These are phyloP conservation scores for Solanum habrochaites DNA, from an alignment of 257 asterid species.

Conservation along the genomic window DNA sequence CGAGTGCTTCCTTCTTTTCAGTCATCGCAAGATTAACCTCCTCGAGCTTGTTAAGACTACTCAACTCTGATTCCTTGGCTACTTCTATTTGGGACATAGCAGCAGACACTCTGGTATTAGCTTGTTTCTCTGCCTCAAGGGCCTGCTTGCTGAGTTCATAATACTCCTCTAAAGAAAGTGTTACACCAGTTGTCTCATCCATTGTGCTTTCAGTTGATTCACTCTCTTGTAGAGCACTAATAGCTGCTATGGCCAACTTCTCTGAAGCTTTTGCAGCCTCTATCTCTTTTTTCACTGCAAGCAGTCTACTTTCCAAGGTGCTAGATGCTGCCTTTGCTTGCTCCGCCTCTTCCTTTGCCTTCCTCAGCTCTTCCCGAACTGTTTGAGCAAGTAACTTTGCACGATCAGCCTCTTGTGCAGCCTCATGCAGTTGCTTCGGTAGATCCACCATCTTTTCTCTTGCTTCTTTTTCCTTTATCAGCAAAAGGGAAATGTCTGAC, in stretches of 20 bases:
- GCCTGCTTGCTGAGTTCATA: slow-evolving; percentile 82
- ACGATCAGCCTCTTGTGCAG: slow-evolving; percentile 41
- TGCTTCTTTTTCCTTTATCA: slow-evolving; percentile 35
- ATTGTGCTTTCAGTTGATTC: slow-evolving; percentile 25
- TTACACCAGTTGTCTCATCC: slow-evolving; percentile 34
- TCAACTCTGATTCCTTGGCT: slow-evolving; percentile 71
- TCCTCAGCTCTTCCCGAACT: slow-evolving; percentile 40
- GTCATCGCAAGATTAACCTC: slow-evolving; percentile 44
- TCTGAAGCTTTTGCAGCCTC: slow-evolving; percentile 85
- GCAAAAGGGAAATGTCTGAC: slow-evolving; percentile 32
- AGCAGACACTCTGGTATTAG: slow-evolving; percentile 35
- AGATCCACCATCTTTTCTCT: slow-evolving; percentile 45
- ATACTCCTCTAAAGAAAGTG: slow-evolving; percentile 73
- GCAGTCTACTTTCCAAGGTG: slow-evolving; percentile 52
- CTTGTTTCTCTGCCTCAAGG: slow-evolving; percentile 74
- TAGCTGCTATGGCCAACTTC: slow-evolving; percentile 69
- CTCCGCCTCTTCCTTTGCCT: slow-evolving; percentile 57
- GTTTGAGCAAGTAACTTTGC: slow-evolving; percentile 20
- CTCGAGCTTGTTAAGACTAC: slow-evolving; percentile 53
- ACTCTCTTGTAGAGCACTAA: slow-evolving; percentile 48
- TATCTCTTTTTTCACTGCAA: slow-evolving; percentile 68
- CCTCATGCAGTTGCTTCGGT: slow-evolving; percentile 44
- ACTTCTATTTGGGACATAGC: slow-evolving; percentile 55
- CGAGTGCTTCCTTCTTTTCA: slow-evolving; percentile 41
- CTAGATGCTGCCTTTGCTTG: slow-evolving; percentile 57